Evolutionary conservation across 257 asterid species (phyloP), one percentile per base, ranked within the genome.

Genomic region (Linaria vulgaris): DNA sequence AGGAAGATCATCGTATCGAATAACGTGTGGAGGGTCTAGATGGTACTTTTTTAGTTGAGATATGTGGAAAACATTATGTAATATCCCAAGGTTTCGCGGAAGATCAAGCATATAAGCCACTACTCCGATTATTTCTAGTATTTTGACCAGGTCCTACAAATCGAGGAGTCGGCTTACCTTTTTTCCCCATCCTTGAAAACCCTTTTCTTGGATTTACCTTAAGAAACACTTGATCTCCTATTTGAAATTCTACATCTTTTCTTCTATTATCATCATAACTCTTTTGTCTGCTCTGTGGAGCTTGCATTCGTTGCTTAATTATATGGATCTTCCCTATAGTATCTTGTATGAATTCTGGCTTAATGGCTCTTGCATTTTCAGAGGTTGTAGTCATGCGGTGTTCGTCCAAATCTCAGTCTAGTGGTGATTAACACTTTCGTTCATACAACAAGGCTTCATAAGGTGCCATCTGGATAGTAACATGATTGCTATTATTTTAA

Each of bases 381-480:
- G 3, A 6, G 6, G 6, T 27, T 6, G 34, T 2, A 2, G 6
- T 27, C 6, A 27, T 6, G 3, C 34, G 34, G 6, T 22, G 58
- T 19, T 52, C 58, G 1, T 52, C 58, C 3, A 52, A 12, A 34
- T 58, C 49, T 49, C 64, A 58, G 16, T 34, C 2, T 0, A 58
- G 1, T 0, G 49, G 64, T 0, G 47, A 58, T n/a, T 49, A 14
- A 41, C 64, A 58, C 20, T 34, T 58, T n/a, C 49, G 49, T 6
- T 49, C 49, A 17, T 58, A 58, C 22, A 47, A 58, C 22, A 47
- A 47, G 2, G 49, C 64, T 11, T 58, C 64, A 22, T 31, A 58
- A 1, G 48, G 64, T 4, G 49, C 47, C 64, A 58, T 58, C 43
- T 30, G 25, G 2, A 58, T 58, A 4, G 25, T 27, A 0, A 24